Base-by-base conservation (phyloP, 176 grass and related monocot species). In the Dactylis glomerata region DNA sequence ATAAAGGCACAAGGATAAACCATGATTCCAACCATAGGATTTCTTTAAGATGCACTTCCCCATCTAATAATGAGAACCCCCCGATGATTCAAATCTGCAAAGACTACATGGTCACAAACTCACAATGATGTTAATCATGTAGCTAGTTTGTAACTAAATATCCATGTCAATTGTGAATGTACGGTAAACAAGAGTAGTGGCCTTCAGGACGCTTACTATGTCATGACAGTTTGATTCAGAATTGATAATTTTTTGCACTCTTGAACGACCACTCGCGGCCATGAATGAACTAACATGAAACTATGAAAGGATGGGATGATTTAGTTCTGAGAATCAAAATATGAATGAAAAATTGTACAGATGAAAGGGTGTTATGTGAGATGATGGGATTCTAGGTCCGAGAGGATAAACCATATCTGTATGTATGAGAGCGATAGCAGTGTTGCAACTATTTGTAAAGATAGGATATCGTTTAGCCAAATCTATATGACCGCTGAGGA, bases 61-160 rank as follows among this genome's bases (percentile, higher is more conserved):
- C 45, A 87, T 24, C 56, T 47, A 65, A 66, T 65, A 84, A 79
- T 88, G 67, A 68, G 73, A 55, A 17, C 47, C 47, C 47, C 77
- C 42, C 74, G 73, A 73, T 66, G 58, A 74, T 84, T 66, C 8
- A 2, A 49, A 88, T n/a, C 77, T 81, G 55, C 50, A 86, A 27
- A 62, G 32, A 38, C 1, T 81, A 28, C 22, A 37, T 41, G 38
- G 15, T 81, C 36, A 57, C 38, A 68, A 87, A n/a, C n/a, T n/a
- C n/a, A n/a, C n/a, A n/a, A n/a, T 45, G 32, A 24, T 47, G 52
- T n/a, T 70, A 17, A 40, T 70, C 17, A 24, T 8, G 4, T 78
- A 78, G 45, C 31, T 61, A 79, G 34, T 11, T 11, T 3, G 24
- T 63, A 52, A 62, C 41, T 38, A 32, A 38, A 61, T 36, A 78